Evolutionary conservation across 2,329 filamentous ascomycete species (phyloP), one percentile per base, ranked within the genome.

Genomic region (Xylaria sp.): DNA sequence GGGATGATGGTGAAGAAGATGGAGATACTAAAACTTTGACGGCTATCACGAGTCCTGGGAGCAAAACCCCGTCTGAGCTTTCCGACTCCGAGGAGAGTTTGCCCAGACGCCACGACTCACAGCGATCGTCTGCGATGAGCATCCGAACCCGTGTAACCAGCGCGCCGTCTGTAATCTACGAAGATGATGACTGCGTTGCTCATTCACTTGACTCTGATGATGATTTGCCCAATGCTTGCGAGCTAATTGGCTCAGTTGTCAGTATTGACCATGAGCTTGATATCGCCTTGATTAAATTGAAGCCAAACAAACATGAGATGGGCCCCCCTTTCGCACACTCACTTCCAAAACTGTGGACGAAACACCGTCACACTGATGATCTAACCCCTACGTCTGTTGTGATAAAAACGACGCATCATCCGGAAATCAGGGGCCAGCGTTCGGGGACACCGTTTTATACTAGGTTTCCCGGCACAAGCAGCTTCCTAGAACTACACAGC

Each of bases 1-100:
- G 66, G 64, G 67, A 69, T 31, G 69, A 69, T 23, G 69, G 69
- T 4, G 66, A 58, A 12, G 64, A 66, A 10, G 66, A 67, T 18
- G 59, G 34, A 37, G 60, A 69, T 15, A 37, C 9, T 7, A 58
- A 46, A 23, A 62, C 67, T 13, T 37, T 69, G 8, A 63, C 67
- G 44, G 39, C 69, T 15, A 39, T 71, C 13, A 71, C 69, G 23
- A 71, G 69, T 23, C 51, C 51, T 4, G 66, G 69, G 23, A 71
- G 69, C 37, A 66, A 60, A 23, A 66, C 66, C 2, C 56, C 69
- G 12, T 71, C 66, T 13, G 69, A 71, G 51, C 9, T 34, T 55
- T 71, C 69, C 3, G 69, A 66, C 18, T 69, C 41, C 5, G 66
- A 67, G 20, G 69, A 65, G 28, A 65, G 56, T 23, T 52, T 60